Evolutionary conservation across 306 rosid genomes (phyloP).

Genomic region (Quercus berberidifolia): DNA sequence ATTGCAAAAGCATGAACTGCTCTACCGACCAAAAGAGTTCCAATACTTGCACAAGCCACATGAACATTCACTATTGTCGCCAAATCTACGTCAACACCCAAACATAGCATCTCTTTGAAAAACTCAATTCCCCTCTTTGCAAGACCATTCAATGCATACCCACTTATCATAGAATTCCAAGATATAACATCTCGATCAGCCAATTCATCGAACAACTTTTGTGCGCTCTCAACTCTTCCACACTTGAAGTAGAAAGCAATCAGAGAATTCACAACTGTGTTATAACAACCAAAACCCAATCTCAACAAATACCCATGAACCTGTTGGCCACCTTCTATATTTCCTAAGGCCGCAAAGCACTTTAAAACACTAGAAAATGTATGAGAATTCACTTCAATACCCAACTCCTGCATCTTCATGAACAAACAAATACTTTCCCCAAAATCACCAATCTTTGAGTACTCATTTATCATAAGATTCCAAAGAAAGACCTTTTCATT

Average conservation of each 20-base stretch:
- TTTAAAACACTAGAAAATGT: constrained; percentile 63
- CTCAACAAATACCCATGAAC: constrained; percentile 58
- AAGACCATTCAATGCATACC: constrained; percentile 47
- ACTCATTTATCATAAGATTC: constrained; percentile 67
- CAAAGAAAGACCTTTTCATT: constrained; percentile 60
- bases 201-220: constrained; percentile 68
- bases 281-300: constrained; percentile 44
- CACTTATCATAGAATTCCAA: constrained; percentile 85
- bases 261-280: constrained; percentile 45
- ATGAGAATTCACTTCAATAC: constrained; percentile 45
- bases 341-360: constrained; percentile 54
- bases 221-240: constrained; percentile 56
- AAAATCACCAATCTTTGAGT: constrained; percentile 48
- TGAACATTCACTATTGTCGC: constrained; percentile 56
- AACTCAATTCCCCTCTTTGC: constrained; percentile 38
- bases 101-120: constrained; percentile 45
- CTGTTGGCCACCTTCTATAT: constrained; percentile 39
- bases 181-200: constrained; percentile 60
- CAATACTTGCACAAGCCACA: constrained; percentile 63
- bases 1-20: constrained; percentile 50
- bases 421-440: constrained; percentile 50
- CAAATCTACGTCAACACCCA: constrained; percentile 48
- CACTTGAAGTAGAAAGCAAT: constrained; percentile 51
- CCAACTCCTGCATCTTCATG: constrained; percentile 50
- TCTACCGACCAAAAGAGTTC: constrained; percentile 47